Evolutionary conservation across 495 filamentous ascomycete species (phyloP), one percentile per base, ranked within the genome.

Genomic region (Apodospora peruviana): DNA sequence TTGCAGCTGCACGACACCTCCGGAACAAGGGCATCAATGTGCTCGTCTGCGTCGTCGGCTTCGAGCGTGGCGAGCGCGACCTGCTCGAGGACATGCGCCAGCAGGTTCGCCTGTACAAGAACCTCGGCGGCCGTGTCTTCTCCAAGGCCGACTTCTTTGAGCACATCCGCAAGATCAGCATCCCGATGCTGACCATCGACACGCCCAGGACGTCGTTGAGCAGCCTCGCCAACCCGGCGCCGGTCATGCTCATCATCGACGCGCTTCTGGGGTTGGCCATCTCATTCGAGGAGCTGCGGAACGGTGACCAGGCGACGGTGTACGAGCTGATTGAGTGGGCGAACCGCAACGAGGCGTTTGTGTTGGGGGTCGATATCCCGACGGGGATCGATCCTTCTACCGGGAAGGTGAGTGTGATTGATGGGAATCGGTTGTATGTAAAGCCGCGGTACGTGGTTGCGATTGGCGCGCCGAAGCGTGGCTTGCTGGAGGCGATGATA

Each of bases 291-390:
- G 87, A 91, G 45, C 73, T 95, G 22, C 73, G 85, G 18, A 86
- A 80, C 9, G 85, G 87, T 35, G 88, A 95, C 52, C 88, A 91
- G 61, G 86, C 82, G 0, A 82, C 82, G 2, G 88, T 87, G 2
- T 90, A 86, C 55, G 85, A 90, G 52, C 76, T 94, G 48, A 88
- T 94, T 51, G 80, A 84, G 34, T 95, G 89, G 87, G 83, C 87
- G 4, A 96, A 96, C 57, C 78, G 86, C 41, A 85, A 80, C 65
- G 86, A 87, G 53, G 80, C 86, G 2, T 78, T 77, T 19, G 83
- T 91, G 1, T 65, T 98, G 24, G 85, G 90, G 1, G 80, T 98
- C 23, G 90, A 95, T 61, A 79, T 93, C 11, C 93, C 93, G 0
- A 88, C 83, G 2, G 93, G 93, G 14, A 78, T 96, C 34, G 86